Evolutionary conservation across 2,329 filamentous ascomycete genomes (phyloP).

Genomic region (Ophiostoma ips): DNA sequence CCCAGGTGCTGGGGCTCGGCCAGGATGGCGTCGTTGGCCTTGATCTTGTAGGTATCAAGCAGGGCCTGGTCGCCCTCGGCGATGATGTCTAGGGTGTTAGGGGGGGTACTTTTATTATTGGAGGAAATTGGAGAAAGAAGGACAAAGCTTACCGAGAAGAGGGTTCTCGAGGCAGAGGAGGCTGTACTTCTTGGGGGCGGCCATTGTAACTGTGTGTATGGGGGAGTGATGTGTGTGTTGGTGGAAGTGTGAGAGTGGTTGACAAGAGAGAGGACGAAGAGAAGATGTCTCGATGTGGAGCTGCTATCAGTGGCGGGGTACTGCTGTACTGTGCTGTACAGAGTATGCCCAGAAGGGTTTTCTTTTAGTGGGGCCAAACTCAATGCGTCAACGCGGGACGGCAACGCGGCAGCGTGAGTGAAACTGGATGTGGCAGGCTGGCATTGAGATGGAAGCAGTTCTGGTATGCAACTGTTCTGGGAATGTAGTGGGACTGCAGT

Average conservation of each 20-base stretch:
- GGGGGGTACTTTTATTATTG: too few species aligned
- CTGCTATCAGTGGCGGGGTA: slow-evolving; percentile 1
- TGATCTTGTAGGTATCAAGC: slow-evolving; percentile 83
- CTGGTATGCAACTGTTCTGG: too few species aligned
- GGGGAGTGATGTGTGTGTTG: too few species aligned
- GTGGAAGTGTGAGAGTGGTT: neutral
- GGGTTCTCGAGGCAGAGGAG: slow-evolving; percentile 95
- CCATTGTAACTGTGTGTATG: slow-evolving; percentile 40
- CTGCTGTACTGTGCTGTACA: neutral
- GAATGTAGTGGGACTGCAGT: too few species aligned
- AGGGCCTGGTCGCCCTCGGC: slow-evolving; percentile 68
- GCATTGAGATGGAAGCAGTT: too few species aligned
- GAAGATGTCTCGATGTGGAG: neutral
- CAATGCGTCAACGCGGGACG: too few species aligned
- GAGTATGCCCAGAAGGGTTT: neutral
- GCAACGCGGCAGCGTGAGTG: too few species aligned
- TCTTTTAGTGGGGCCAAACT: neutral
- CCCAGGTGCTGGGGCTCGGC: slow-evolving; percentile 81
- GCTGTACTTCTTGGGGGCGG: slow-evolving; percentile 57
- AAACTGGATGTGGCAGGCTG: too few species aligned
- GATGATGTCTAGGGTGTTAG: slow-evolving; percentile 60
- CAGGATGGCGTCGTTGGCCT: slow-evolving; percentile 95
- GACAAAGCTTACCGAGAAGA: slow-evolving; percentile 56
- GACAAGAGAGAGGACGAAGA: neutral
- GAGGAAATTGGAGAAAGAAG: neutral